A percentile compares a stretch with the other conserved stretches of the same genome.
Evolutionary conservation across 2,329 filamentous ascomycete species (phyloP).

Genomic region (Colletotrichum simmondsii): DNA sequence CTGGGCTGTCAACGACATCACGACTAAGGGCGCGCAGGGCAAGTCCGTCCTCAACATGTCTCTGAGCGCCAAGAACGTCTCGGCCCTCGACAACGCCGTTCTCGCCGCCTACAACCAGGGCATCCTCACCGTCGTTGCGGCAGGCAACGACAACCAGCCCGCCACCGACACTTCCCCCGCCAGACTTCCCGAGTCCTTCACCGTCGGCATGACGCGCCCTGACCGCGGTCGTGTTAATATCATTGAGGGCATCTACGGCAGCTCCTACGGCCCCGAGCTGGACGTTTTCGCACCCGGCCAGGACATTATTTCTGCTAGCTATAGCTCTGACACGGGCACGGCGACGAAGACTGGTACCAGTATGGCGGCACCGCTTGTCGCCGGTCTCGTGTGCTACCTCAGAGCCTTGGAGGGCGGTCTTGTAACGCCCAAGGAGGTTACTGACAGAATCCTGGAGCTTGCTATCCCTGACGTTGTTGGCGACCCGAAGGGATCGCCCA

Average conservation of each 20-base stretch:
- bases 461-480: constrained; percentile 50
- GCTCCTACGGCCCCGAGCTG: constrained; percentile 50
- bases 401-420: constrained; percentile 50
- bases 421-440: constrained; percentile 53
- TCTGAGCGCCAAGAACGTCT: constrained; percentile 52
- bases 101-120: constrained; percentile 55
- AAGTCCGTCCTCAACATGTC: constrained; percentile 53
- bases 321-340: constrained; percentile 50
- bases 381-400: constrained; percentile 65
- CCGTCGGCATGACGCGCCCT: constrained; percentile 41
- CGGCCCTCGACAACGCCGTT: constrained; percentile 63
- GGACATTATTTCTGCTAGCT: constrained; percentile 57
- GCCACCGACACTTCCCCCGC: constrained; percentile 56
- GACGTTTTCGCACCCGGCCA: constrained; percentile 30
- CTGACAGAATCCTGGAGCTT: constrained; percentile 52
- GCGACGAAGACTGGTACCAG: constrained; percentile 67
- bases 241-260: constrained; percentile 50
- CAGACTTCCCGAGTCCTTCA: constrained; percentile 42
- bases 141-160: constrained; percentile 59
- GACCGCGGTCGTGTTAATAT: constrained; percentile 44
- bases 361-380: constrained; percentile 71
- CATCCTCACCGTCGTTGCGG: constrained; percentile 64
- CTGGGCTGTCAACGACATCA: constrained; percentile 41
- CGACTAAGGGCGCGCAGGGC: constrained; percentile 30
- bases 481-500: constrained; percentile 49